These are phyloP conservation scores for Arthrobotrys sinensis DNA, from an alignment of 2,329 filamentous ascomycete species.

Conservation along the genomic window DNA sequence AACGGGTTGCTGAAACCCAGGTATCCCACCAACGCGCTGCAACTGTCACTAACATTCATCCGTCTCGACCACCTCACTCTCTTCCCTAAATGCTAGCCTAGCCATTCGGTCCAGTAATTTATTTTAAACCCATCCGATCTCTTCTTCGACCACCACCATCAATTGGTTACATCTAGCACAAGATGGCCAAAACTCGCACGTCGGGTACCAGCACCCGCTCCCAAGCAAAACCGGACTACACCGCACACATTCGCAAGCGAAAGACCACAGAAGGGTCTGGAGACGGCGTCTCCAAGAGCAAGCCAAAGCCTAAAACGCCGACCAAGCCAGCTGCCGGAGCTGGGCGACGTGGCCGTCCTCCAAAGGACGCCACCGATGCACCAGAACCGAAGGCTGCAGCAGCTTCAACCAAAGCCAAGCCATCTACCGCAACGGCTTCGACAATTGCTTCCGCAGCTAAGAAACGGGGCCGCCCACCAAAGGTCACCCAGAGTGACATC, in stretches of 20 bases:
- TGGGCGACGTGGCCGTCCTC: constrained; percentile 47
- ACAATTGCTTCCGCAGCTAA: constrained; percentile 1
- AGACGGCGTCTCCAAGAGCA: constrained; percentile 53
- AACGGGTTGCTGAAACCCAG: neutral
- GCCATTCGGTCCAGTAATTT: neutral
- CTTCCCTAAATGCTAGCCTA: neutral
- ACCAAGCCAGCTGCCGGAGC: constrained; percentile 24
- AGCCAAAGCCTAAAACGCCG: constrained; percentile 49
- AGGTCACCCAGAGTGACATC: constrained; percentile 42
- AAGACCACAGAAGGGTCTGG: constrained; percentile 58
- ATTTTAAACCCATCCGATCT: neutral
- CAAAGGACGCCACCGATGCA: constrained; percentile 40
- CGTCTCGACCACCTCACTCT: constrained; percentile 7
- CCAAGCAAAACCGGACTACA: constrained; percentile 47
- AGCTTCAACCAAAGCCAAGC: constrained; percentile 12
- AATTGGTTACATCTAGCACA: constrained; percentile 8
- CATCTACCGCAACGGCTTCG: constrained; percentile 1
- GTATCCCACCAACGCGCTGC: constrained; percentile 8
- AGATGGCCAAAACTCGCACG: constrained; percentile 44
- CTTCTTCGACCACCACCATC: neutral
- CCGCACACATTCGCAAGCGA: constrained; percentile 52
- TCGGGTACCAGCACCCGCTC: constrained; percentile 43
- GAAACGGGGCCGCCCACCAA: constrained; percentile 49
- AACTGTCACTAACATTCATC: constrained; percentile 6
- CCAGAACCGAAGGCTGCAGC: constrained; percentile 3